Evolutionary conservation across 176 grass and related monocot species (phyloP), one percentile per base, ranked within the genome.

Genomic region (Carex scoparia): DNA sequence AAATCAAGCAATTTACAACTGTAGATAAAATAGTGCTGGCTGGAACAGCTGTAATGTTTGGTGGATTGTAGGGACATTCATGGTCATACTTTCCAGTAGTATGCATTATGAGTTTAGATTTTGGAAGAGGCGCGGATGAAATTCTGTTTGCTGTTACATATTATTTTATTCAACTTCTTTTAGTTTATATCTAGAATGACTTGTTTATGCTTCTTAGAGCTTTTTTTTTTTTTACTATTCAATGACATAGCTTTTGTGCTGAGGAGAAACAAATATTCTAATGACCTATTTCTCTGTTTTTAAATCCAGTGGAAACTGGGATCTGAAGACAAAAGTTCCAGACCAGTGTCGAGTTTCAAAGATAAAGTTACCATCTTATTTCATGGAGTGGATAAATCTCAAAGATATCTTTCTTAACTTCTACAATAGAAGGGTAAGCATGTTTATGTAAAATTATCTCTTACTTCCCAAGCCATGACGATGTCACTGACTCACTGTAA

Each of bases 251-350:
- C 23, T 57, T 59, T n/a, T 83, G 67, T 8, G 8, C 82, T 77
- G 28, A 33, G 75, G 10, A 33, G 14, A 27, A 54, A 38, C 9
- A 60, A 83, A 73, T 51, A 11, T 75, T 80, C 46, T 85, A 78
- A 44, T 65, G 6, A 49, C 58, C 38, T 71, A 58, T 68, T 9
- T 68, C 56, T 60, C 88, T 60, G 79, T 67, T 38, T 85, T 87
- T 75, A 84, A 85, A 73, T 89, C 61, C 75, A 94, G 95, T 89
- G 95, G 95, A 16, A 94, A 98, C 84, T 94, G 89, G 92, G 95
- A 98, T 93, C 70, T 98, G 87, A 98, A 98, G 90, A 98, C 91
- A 9, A 98, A 98, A 82, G 65, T 98, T 69, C 95, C 92, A 76
- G 91, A 98, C 83, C 92, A 98, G 49, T 94, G 95, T 86, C 88